Base-by-base conservation (phyloP, 1,284 basidiomycete species). In the Apiotrichum brassicae region DNA sequence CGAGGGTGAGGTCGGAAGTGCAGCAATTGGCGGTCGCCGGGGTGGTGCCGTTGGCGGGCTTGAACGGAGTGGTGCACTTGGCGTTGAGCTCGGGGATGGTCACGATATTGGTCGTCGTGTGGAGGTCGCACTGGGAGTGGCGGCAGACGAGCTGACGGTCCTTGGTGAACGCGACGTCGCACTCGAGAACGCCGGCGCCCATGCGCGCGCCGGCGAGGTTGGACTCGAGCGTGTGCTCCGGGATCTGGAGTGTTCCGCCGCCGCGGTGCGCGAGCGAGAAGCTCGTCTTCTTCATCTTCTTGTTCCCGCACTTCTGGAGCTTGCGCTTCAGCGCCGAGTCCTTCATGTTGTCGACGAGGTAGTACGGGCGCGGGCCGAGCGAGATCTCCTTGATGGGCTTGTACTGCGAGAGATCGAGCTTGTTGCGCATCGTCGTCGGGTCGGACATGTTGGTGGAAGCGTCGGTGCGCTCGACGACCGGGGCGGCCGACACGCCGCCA, bases 181-280 rank as follows among this genome's bases (percentile, higher is more conserved):
- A 59, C 47, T 59, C 57, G 37, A 59, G 51, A n/a, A 56, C 44
- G 6, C 57, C 57, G 11, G 57, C 57, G n/a, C 57, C 57, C 51
- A 53, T 55, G 16, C 57, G 46, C 5, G 54, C 57, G 6, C 54
- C 57, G 4, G 54, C 54, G 7, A 56, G 44, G 42, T 51, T 48
- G 13, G 43, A 43, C 36, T 59, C 40, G 20, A 59, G 40, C 4
- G 57, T 45, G 49, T 59, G 57, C 48, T 59, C 57, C 7, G 57
- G 57, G 41, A 59, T 49, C 51, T 59, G 57, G 28, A 59, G 48
- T 4, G 57, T 49, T 13, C 54, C 54, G 5, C 54, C 57, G 13
- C 57, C 57, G 23, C 57, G 57, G 46, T 59, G 57, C 0, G 45
- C 54, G 37, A 59, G 41, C 14, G 46, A 32, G 30, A 44, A 59